A percentile compares a stretch with the other conserved stretches of the same genome.
These are phyloP conservation scores for Cyclanthera cordifolia DNA, from an alignment of 306 rosid genomes.

Conservation along the genomic window DNA sequence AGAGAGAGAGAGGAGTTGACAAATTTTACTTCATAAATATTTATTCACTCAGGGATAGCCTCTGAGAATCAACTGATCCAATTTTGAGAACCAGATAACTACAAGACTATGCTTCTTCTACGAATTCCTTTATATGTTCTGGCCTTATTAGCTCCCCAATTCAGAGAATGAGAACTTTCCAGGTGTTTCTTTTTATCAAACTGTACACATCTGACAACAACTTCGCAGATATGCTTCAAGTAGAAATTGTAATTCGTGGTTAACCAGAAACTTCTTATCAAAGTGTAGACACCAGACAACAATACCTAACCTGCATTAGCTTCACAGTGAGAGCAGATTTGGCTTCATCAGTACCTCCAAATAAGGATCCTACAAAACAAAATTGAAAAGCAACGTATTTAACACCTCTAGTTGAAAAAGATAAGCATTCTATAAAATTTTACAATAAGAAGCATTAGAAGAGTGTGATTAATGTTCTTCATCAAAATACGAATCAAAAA, in stretches of 20 bases:
- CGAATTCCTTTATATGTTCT: neutral
- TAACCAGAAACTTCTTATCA: neutral
- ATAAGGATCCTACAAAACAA: conserved; percentile 53
- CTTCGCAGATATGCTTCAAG: neutral
- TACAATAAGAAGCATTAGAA: neutral
- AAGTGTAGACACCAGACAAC: neutral
- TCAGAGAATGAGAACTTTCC: neutral
- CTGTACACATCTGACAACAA: neutral
- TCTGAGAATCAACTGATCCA: neutral
- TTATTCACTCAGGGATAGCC: neutral
- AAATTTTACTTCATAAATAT: neutral
- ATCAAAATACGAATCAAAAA: neutral
- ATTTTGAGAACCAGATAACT: neutral
- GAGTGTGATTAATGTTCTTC: neutral
- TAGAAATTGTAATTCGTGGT: neutral
- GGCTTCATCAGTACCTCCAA: conserved; percentile 62
- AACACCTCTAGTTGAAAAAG: neutral
- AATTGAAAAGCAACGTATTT: conserved; percentile 1
- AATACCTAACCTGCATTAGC: conserved; percentile 67
- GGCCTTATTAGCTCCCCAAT: neutral
- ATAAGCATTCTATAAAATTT: neutral
- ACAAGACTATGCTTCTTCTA: neutral
- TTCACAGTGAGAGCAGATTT: conserved; percentile 59
- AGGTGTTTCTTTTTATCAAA: neutral
- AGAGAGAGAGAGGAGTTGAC: neutral